Conservation (phyloP, 2,329 filamentous ascomycete species). For the Diaporthe ilicicola region DNA sequence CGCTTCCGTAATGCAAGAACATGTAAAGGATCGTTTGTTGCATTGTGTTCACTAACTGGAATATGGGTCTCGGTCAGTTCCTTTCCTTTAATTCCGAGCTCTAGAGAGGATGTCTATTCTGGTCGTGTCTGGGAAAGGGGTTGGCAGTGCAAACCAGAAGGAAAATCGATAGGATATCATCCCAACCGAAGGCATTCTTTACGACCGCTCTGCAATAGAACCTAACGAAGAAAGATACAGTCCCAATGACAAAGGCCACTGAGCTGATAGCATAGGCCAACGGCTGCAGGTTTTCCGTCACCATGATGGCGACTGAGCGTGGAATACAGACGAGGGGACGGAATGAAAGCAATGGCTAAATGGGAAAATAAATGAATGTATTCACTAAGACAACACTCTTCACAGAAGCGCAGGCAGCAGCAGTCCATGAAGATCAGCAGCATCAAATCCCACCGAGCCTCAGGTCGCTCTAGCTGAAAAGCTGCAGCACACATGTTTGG, state of each 20-base stretch:
- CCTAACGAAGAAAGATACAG: neutral
- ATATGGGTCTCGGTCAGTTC: neutral
- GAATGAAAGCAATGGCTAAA: neutral
- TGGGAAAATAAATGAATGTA: neutral
- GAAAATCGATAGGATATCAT: neutral
- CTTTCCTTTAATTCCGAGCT: too few species aligned
- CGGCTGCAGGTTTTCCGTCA: neutral
- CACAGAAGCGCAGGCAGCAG: neutral
- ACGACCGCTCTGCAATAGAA: conserved; percentile 1
- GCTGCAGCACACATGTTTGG: neutral
- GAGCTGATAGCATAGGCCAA: neutral
- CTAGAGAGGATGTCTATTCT: neutral
- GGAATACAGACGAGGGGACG: too few species aligned
- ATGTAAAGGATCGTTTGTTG: neutral
- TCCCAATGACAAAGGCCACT: neutral
- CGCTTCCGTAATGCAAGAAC: neutral
- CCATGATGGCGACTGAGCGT: neutral
- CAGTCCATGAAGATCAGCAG: neutral
- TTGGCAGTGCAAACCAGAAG: neutral
- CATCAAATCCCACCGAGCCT: neutral
- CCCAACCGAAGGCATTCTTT: conserved; percentile 1
- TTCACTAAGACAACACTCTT: neutral
- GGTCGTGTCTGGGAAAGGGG: neutral
- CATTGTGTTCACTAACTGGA: neutral
- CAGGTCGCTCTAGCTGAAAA: neutral